Conservation (phyloP, 768 basidiomycete species). For the Terana coerulea region DNA sequence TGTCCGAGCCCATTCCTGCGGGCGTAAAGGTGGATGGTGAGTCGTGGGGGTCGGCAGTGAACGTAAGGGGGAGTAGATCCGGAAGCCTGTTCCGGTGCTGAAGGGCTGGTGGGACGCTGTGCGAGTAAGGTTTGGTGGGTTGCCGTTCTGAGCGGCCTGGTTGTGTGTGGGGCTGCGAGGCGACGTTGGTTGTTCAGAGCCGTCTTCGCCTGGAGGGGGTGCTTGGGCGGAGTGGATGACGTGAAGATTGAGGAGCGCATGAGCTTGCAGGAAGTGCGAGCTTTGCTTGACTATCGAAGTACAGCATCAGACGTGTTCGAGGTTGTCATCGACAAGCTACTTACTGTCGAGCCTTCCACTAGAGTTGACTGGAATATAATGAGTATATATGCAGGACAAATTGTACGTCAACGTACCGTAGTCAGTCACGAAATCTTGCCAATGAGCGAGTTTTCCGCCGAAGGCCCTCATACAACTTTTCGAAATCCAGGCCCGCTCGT, state of each 20-base stretch:
- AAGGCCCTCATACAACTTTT: constrained; percentile 73
- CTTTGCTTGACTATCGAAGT: constrained; percentile 69
- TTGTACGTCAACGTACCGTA: constrained; percentile 44
- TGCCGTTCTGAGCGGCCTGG: constrained; percentile 15
- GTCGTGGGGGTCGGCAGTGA: constrained; percentile 23
- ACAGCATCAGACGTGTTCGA: background rate
- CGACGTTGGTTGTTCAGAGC: constrained; percentile 20
- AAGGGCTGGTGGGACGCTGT: constrained; percentile 18
- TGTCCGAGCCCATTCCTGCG: constrained; percentile 36
- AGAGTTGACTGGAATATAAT: constrained; percentile 53
- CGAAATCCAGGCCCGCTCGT: constrained; percentile 56
- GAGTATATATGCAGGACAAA: background rate
- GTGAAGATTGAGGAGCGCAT: constrained; percentile 79
- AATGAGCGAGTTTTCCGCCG: constrained; percentile 81
- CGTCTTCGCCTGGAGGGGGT: constrained; percentile 28
- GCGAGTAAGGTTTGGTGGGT: constrained; percentile 15
- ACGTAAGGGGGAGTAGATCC: constrained; percentile 34
- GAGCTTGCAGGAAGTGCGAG: constrained; percentile 83
- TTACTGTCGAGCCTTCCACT: constrained; percentile 68
- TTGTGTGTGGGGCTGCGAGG: constrained; percentile 19
- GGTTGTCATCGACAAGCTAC: constrained; percentile 21
- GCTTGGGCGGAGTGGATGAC: constrained; percentile 81
- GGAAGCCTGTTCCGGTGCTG: constrained; percentile 28
- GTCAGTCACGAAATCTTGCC: constrained; percentile 76
- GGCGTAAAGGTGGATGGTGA: constrained; percentile 18